These are phyloP conservation scores for Pontederia crassipes DNA, from an alignment of 176 grass and related monocot genomes.

Conservation along the genomic window DNA sequence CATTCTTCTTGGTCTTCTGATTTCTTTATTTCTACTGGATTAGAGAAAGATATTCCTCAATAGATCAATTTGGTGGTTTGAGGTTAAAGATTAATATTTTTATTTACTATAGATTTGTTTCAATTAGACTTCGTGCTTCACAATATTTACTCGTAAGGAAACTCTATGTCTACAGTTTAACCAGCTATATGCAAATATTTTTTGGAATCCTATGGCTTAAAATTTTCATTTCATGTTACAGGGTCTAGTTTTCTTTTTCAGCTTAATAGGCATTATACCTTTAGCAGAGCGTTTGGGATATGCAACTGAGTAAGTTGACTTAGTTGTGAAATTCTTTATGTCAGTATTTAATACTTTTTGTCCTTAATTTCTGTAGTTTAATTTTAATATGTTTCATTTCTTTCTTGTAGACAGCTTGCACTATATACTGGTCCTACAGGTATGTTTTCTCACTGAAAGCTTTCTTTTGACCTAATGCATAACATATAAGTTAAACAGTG, in stretches of 20 bases:
- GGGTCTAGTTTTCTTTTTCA: constrained; percentile 99
- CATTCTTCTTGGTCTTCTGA: no score
- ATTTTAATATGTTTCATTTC: constrained; percentile 14
- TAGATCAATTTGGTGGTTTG: no score
- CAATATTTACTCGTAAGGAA: no score
- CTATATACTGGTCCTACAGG: constrained; percentile 87
- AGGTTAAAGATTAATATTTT: no score
- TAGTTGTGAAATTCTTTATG: constrained; percentile 4
- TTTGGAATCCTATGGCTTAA: not conserved
- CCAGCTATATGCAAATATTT: not conserved
- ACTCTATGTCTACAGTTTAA: not conserved
- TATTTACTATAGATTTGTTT: no score
- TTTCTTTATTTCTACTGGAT: no score
- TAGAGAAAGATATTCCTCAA: no score
- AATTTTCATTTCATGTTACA: constrained; percentile 23
- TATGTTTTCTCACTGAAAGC: constrained; percentile 19
- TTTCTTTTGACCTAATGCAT: not conserved
- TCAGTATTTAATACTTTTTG: constrained; percentile 12
- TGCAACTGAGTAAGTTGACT: constrained; percentile 78
- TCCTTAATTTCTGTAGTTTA: constrained; percentile 1
- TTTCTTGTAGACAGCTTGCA: constrained; percentile 69
- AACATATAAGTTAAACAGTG: constrained; percentile 1
- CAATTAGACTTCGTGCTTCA: no score
- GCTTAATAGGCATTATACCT: constrained; percentile 80
- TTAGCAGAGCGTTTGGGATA: constrained; percentile 95